Evolutionary conservation across 2,329 filamentous ascomycete species (phyloP).

Genomic region (Chaetomiaceae sp.): DNA sequence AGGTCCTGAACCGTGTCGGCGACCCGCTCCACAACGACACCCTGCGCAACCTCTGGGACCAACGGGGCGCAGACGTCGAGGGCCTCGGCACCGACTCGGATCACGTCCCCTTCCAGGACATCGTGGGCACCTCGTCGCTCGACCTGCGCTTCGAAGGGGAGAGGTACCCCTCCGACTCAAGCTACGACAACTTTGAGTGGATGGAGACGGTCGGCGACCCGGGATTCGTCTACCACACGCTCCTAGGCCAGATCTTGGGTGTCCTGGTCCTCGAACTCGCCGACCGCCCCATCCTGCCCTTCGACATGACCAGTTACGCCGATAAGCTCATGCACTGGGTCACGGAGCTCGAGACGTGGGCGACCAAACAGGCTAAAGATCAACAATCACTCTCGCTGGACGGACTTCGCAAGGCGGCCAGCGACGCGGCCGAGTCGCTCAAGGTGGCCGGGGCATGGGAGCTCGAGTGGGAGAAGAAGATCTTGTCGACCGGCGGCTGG

Average conservation of each 20-base stretch:
- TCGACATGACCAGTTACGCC: slow-evolving; percentile 74
- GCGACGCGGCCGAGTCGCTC: slow-evolving; percentile 55
- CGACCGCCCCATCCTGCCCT: slow-evolving; percentile 75
- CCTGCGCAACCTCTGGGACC: slow-evolving; percentile 72
- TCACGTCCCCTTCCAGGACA: slow-evolving; percentile 85
- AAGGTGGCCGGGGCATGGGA: slow-evolving; percentile 72
- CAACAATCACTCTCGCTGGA: slow-evolving; percentile 46
- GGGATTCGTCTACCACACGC: slow-evolving; percentile 72
- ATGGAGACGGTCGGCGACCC: slow-evolving; percentile 78
- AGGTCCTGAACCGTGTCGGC: slow-evolving; percentile 67
- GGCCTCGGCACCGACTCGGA: slow-evolving; percentile 73
- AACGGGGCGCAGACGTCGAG: slow-evolving; percentile 55
- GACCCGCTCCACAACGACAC: slow-evolving; percentile 71
- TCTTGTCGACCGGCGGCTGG: slow-evolving; percentile 68
- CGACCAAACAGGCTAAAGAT: slow-evolving; percentile 37
- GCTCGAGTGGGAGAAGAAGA: slow-evolving; percentile 66
- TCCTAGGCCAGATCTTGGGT: slow-evolving; percentile 74
- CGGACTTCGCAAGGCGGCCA: slow-evolving; percentile 59
- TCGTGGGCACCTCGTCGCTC: slow-evolving; percentile 82
- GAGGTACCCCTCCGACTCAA: slow-evolving; percentile 69
- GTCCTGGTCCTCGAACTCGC: slow-evolving; percentile 81
- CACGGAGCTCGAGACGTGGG: slow-evolving; percentile 62
- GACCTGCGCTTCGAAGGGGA: slow-evolving; percentile 74
- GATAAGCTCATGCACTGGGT: slow-evolving; percentile 60
- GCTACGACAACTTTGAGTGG: slow-evolving; percentile 87